Evolutionary conservation across 75 land plant genomes (phyloP), one percentile per base, ranked within the genome.

Genomic region (Azolla pinnata): DNA sequence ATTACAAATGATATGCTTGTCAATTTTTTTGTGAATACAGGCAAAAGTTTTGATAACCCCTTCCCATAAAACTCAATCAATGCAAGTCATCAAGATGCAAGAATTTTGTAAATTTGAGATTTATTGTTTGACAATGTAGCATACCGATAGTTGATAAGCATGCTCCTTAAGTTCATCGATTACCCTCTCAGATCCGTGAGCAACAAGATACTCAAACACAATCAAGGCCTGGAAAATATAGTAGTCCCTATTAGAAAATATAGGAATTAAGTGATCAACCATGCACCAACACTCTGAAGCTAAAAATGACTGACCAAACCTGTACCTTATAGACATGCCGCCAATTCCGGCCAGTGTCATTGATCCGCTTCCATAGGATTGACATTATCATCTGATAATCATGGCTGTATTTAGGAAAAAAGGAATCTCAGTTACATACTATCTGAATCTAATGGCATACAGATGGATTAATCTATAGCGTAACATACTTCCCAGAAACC

Each of bases 241-340:
- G n/a, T n/a, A n/a, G n/a, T n/a, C n/a, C n/a, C n/a, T n/a, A n/a
- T n/a, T n/a, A n/a, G 9, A 63, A 17, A 67, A 27, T n/a, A 61
- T 23, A 29, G 29, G 21, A 61, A 46, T 48, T 25, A n/a, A n/a
- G n/a, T n/a, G n/a, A n/a, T n/a, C n/a, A n/a, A n/a, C n/a, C n/a
- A n/a, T n/a, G n/a, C n/a, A n/a, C n/a, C n/a, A n/a, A n/a, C n/a
- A n/a, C n/a, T 17, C 3, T 9, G n/a, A 21, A 45, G 20, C 54
- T 0, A 48, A 24, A 38, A 29, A 30, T 25, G 35, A 21, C 14
- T 0, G 20, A 64, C 33, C 23, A 1, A 29, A 56, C 21, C 21
- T 1, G n/a, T 27, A 88, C 93, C 89, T 88, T 88, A 61, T 79
- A 84, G 3, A 84, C 93, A 84, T 88, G 89, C 19, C 93, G 73